Evolutionary conservation across 768 basidiomycete genomes (phyloP), one percentile per base, ranked within the genome.

Genomic region (Tylopilus vinaceipallidus): DNA sequence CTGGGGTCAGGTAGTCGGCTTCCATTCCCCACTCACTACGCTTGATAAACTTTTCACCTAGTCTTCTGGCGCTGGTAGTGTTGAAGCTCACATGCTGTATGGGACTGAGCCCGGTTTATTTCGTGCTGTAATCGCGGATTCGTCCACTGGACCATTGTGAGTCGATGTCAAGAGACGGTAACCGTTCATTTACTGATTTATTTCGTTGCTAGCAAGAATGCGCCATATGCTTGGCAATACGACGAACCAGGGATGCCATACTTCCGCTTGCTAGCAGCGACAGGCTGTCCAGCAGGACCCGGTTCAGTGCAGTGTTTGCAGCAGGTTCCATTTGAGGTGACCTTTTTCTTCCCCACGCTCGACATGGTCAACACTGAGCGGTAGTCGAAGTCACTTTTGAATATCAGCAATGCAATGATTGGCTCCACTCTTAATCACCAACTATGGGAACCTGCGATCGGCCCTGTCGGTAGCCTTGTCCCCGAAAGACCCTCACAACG

Each of bases 401-500:
- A 73, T 45, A 73, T 75, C 39, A 76, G 72, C 34, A 79, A 80
- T 54, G 39, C 53, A 0, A 72, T 83, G 74, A 76, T 78, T 8
- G 42, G 17, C 0, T 45, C 66, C 0, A 76, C 75, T 1, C 61
- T 83, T 22, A 82, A 83, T 44, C 16, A 49, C 0, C 82, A 84
- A 53, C 63, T 82, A 4, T 83, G 82, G 82, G 71, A 83, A 53
- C 81, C 82, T 0, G 51, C 79, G 1, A 71, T 81, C 5, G 81
- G 81, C 0, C 76, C 77, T 1, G 45, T 64, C 0, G 79, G 78
- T 2, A 82, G 78, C 57, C 68, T 82, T 43, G 61, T 76, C 17
- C 60, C 77, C 0, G 73, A 69, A 43, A 61, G 75, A 34, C 75
- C 79, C 4, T 82, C 81, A 1, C 46, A 59, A 5, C 69, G 68